These are phyloP conservation scores for Solanum phureja DNA, from an alignment of 257 asterid species.

Conservation along the genomic window DNA sequence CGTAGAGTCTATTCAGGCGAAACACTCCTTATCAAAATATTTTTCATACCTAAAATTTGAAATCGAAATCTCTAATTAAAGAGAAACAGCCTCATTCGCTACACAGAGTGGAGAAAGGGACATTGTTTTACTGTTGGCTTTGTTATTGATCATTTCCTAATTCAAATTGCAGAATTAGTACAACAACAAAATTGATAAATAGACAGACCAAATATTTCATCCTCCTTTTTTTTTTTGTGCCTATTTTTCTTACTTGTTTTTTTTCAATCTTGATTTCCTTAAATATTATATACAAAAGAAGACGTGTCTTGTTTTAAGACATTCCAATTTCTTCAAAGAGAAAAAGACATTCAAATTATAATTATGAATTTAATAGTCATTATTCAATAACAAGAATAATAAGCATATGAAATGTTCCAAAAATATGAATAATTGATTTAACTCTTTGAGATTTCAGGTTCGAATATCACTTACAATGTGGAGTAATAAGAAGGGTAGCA, in stretches of 20 bases:
- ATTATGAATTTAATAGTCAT: not conserved
- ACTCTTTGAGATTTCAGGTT: too few relatives aligned
- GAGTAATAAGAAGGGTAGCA: too few relatives aligned
- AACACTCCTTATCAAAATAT: too few relatives aligned
- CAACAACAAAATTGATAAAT: not conserved
- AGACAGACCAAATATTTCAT: not conserved
- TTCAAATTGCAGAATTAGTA: not conserved
- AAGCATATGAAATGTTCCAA: not conserved
- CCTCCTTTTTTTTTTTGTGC: not conserved
- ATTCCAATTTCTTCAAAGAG: not conserved
- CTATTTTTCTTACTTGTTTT: not conserved
- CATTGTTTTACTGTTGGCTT: too few relatives aligned
- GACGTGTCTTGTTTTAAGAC: not conserved
- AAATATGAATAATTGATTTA: too few relatives aligned
- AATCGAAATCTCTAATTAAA: too few relatives aligned
- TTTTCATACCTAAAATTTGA: too few relatives aligned
- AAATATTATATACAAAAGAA: not conserved
- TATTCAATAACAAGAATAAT: not conserved
- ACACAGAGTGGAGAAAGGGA: too few relatives aligned
- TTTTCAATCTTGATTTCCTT: not conserved
- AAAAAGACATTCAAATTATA: not conserved
- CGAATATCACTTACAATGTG: too few relatives aligned
- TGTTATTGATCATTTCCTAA: too few relatives aligned
- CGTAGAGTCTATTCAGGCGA: rapidly evolving
- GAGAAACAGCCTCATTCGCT: too few relatives aligned